A percentile compares a stretch with the other conserved stretches of the same genome.
These are phyloP conservation scores for Thymus quinquecostatus DNA, from an alignment of 257 asterid genomes.

Conservation along the genomic window DNA sequence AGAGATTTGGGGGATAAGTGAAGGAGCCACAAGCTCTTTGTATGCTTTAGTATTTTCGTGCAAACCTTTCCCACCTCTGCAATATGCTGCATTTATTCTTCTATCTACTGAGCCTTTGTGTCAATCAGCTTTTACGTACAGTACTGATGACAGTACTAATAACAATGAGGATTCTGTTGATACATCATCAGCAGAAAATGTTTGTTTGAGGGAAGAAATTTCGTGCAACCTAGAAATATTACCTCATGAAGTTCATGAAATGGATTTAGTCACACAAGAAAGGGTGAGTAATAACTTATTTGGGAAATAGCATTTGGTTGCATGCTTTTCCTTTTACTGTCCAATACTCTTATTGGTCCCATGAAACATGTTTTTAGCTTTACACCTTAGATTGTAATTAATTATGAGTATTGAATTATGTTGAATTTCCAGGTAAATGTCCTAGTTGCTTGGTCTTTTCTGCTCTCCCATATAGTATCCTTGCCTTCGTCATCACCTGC, in stretches of 20 bases:
- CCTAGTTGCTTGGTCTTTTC: slow-evolving; percentile 85
- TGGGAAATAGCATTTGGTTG: slow-evolving; percentile 15
- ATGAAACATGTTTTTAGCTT: background rate
- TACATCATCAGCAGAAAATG: slow-evolving; percentile 57
- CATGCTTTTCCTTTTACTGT: background rate
- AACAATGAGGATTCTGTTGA: slow-evolving; percentile 51
- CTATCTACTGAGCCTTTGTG: slow-evolving; percentile 76
- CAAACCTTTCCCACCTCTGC: slow-evolving; percentile 74
- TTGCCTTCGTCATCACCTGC: slow-evolving; percentile 79
- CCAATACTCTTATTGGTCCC: background rate
- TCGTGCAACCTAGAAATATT: slow-evolving; percentile 63
- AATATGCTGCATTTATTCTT: slow-evolving; percentile 80
- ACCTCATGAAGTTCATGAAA: slow-evolving; percentile 61
- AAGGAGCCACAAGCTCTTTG: slow-evolving; percentile 83
- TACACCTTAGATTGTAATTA: background rate
- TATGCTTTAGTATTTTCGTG: slow-evolving; percentile 81
- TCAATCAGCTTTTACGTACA: slow-evolving; percentile 54
- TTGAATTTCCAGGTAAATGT: slow-evolving; percentile 65
- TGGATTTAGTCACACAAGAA: slow-evolving; percentile 73
- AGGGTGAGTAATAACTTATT: slow-evolving; percentile 54
- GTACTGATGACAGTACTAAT: slow-evolving; percentile 46
- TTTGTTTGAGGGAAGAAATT: slow-evolving; percentile 71
- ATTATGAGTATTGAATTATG: slow-evolving; percentile 16
- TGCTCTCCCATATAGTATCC: slow-evolving; percentile 73
- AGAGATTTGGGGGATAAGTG: slow-evolving; percentile 92